Conservation (phyloP, 2,329 filamentous ascomycete genomes). For the Trichoderma sp. region DNA sequence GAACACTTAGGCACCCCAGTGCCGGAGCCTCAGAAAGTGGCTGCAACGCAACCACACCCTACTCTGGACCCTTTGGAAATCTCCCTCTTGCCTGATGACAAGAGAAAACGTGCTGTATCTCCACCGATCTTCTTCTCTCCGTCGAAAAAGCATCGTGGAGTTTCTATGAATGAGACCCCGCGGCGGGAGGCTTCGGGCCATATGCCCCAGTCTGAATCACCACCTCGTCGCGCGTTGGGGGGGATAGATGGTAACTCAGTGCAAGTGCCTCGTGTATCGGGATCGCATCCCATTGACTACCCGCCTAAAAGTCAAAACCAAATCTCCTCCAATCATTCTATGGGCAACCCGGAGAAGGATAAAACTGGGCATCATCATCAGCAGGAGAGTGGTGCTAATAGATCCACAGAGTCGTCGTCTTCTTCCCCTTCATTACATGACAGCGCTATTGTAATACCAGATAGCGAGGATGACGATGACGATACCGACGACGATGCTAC, state of each 20-base stretch:
- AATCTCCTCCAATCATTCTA: background rate
- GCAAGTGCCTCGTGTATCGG: slow-evolving; percentile 5
- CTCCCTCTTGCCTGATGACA: slow-evolving; percentile 22
- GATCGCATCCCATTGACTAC: background rate
- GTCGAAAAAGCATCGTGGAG: slow-evolving; percentile 30
- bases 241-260: slow-evolving; percentile 32
- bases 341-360: background rate
- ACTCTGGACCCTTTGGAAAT: background rate
- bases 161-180: background rate
- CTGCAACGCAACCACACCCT: background rate
- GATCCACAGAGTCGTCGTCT: background rate
- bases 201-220: background rate
- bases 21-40: background rate
- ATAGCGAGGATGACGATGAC: slow-evolving; percentile 8
- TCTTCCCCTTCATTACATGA: background rate
- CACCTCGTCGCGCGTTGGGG: slow-evolving; percentile 30
- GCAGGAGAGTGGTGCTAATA: no score
- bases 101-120: slow-evolving; percentile 8
- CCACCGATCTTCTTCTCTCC: slow-evolving; percentile 4
- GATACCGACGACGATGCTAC: background rate
- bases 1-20: background rate
- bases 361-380: no score
- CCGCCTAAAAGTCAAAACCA: background rate
- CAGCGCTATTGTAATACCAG: slow-evolving; percentile 17
- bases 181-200: background rate